Evolutionary conservation across 1,284 basidiomycete genomes (phyloP), one percentile per base, ranked within the genome.

Genomic region (Marasmius sp.): DNA sequence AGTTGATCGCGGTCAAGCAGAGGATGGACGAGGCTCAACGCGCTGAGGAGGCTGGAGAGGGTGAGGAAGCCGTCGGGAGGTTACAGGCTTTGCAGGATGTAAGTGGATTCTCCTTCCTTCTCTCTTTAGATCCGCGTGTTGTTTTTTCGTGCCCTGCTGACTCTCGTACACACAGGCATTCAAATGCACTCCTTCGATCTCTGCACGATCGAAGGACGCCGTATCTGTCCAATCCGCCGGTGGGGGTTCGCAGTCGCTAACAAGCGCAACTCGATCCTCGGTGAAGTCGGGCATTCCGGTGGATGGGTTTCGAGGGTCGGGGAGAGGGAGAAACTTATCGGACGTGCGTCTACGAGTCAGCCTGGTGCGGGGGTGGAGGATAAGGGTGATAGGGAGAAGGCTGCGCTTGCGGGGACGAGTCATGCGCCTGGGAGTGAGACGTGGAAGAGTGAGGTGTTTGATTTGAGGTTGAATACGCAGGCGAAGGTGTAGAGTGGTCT

Each of bases 1-100:
- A 97, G 78, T 85, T 98, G 27, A 89, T 92, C n/a, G 81, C 81
- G 18, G 90, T 94, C 36, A 80, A 89, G 18, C 88, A 93, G 67
- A 80, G 87, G 41, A 87, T 94, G 85, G 84, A 87, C 48, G 86
- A 85, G 65, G 92, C 89, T 52, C 4, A 86, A 74, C 67, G 52
- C 3, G 73, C 68, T 6, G 75, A 76, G n/a, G 76, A 71, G 0
- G 70, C 74, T 50, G 74, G 69, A 14, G 47, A 50, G 6, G 67
- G 51, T 6, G 74, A 68, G 3, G 76, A 77, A 38, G 76, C 72
- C 0, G 69, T 74, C 59, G 75, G 71, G 12, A 64, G 76, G 49
- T 67, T 66, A 10, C 69, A 92, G 62, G 87, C 85, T 3, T 75
- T 97, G 67, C 89, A 91, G 75, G 85, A 91, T 63, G n/a, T n/a